Percentiles rank a stretch among this genome's conserved stretches.
phyloP scores from a whole-genome alignment of 2,329 filamentous ascomycete genomes.

The Hypoxylon sp. region DNA sequence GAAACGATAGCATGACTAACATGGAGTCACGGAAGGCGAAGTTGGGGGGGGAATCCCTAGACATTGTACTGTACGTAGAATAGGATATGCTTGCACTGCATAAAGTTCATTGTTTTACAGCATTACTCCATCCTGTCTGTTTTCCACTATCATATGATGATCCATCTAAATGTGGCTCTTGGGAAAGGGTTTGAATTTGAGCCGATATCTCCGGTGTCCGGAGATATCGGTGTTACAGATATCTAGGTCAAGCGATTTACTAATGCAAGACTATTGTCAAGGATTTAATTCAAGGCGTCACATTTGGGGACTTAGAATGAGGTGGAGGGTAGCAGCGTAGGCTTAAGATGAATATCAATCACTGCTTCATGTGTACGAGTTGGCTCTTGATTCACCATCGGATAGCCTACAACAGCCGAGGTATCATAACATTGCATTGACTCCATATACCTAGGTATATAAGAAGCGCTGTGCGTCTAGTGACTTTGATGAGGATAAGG shows the following conservation, averaged over 20 bases:
- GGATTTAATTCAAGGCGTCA: background rate
- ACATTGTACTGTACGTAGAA: constrained; percentile 54
- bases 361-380: background rate
- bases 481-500: too few relatives aligned
- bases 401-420: background rate
- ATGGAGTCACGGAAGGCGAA: constrained; percentile 53
- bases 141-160: background rate
- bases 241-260: background rate
- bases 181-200: background rate
- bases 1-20: constrained; percentile 52
- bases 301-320: background rate
- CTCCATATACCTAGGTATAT: too few relatives aligned
- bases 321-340: background rate
- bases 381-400: background rate
- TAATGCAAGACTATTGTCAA: background rate
- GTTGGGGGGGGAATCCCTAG: constrained; percentile 46
- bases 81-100: constrained; percentile 49
- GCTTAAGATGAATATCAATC: background rate
- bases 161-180: background rate
- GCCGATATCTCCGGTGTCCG: background rate
- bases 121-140: background rate
- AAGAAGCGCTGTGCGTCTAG: too few relatives aligned
- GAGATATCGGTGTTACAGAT: background rate
- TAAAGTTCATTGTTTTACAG: constrained; percentile 39
- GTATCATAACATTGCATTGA: too few relatives aligned